Base-by-base conservation (phyloP, 2,329 filamentous ascomycete species). In the Scopulariopsis brevicaulis region DNA sequence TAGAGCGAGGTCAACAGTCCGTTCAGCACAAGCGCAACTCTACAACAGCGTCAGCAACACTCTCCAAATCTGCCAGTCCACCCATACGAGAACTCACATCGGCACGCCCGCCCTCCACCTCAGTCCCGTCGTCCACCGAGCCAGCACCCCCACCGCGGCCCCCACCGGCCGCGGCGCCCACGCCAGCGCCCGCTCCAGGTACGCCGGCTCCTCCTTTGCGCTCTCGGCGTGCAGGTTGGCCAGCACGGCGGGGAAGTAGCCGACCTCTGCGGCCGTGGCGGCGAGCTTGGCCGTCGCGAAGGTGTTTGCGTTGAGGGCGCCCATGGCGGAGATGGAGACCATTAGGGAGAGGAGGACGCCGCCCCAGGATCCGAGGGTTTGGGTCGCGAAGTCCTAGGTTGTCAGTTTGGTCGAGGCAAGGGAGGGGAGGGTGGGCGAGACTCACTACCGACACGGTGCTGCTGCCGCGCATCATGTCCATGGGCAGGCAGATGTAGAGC, bases 181-280 rank as follows among this genome's bases (percentile, higher is more conserved):
- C 0, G 93, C 97, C 59, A 97, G 81, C 2, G 99, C 81, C 0
- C 93, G 96, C 56, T 84, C 80, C 68, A 99, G 97, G 69, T 96
- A 90, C 71, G 94, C 94, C 5, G 96, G 84, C 2, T 88, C 67
- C 61, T 96, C 85, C 73, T 97, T 99, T 1, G 80, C 74, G 4
- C 81, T 74, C 1, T 90, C 96, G 24, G 97, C 74, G 4, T 74
- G 63, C 48, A 81, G 80, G 71, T 99, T 99, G 64, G 97, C 83
- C 1, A 87, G 67, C 6, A 96, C 64, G 0, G 79, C 76, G 0
- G 94, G 94, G n/a, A 99, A 81, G 69, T 96, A 97, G 51, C 92
- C 92, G 74, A 99, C 94, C 68, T 96, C 96, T 34, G 91, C 92
- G 3, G 94, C 94, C 11, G 86, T 91, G 73, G 97, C 97, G 63